Base-by-base conservation (phyloP, 2,329 filamentous ascomycete species). In the Curvularia verruculosa region DNA sequence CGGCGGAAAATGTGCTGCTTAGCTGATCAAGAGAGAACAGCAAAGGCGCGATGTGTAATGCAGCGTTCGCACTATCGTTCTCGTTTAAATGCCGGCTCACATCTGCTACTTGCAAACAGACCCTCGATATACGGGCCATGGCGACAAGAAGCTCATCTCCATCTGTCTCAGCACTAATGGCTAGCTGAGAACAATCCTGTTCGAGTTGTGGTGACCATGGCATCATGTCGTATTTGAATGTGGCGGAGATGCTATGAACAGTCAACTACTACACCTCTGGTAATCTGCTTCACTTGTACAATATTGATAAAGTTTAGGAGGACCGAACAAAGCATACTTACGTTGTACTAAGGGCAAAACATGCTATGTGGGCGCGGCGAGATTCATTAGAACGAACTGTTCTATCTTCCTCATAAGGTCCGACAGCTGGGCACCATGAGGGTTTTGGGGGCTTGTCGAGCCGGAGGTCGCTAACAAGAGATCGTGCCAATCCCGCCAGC, bases 181-280 rank as follows among this genome's bases (percentile, higher is more conserved):
- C 73, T 0, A 89, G 72, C 1, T 78, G 61, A 4, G 78, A 70
- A 1, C 88, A 73, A 34, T 81, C 84, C 34, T 87, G 84, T 28
- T 87, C 84, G 77, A 88, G 81, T 49, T 86, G 81, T 1, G 81
- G 63, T 0, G 81, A 86, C 86, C 86, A 89, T 2, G 76, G 78
- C 47, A 88, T 74, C 1, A 79, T 65, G 50, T 87, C 84, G 48
- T 79, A 52, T 5, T 56, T 49, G 51, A 61, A 51, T 5, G 50
- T 55, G 2, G 49, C 55, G 3, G 67, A 63, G 3, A 72, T 64
- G 3, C 69, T 68, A 45, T 15, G 52, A 68, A 34, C 15, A 18
- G 23, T 48, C 24, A 49, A 31, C 24, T 34, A 39, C 37, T 59
- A 21, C 29, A 36, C 12, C 24, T 31, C 64, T 19, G 21, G 6